Evolutionary conservation across 805 yeast genomes (phyloP), one percentile per base, ranked within the genome.

Genomic region (Yarrowia deformans): DNA sequence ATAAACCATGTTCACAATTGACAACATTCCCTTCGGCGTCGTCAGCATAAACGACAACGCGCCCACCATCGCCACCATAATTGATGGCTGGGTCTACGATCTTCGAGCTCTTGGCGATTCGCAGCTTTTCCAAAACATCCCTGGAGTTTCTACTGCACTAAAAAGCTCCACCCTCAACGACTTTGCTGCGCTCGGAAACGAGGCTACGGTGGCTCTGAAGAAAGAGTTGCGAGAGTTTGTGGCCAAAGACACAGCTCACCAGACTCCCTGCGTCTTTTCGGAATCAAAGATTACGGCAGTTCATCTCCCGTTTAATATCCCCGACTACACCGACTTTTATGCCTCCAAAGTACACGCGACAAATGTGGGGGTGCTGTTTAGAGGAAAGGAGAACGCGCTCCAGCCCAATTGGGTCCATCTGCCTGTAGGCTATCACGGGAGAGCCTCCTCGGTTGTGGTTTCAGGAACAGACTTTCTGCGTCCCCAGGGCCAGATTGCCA

Each of bases 261-360:
- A 58, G 9, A 42, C 64, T 4, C 50, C 64, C 9, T 42, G 50
- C 39, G 50, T 43, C 8, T 54, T 49, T 37, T 32, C 40, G 1
- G 58, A 19, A 16, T 69, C 43, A 9, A 43, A 67, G 9, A 50
- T 69, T 10, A 50, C 72, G 12, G 61, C 48, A n/a, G 69, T 63
- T 23, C 72, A 69, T 14, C 64, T 74, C 8, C 76, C 76, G 8
- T 56, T 74, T 42, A 23, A 66, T 5, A 73, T 74, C 61, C 75
- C 75, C 8, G 75, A 74, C 52, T 74, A 74, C 40, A 74, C 76
- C 1, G 76, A 74, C 58, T 74, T 74, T 58, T 74, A 73, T 48
- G 75, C 70, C 16, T 72, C 74, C n/a, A 60, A 55, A 45, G 69
- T 74, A 35, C 76, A 74, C 32, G 76, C 76, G 13, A 70, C 63